Base-by-base conservation (phyloP, 75 land plant genomes). In the Sequoia sempervirens region DNA sequence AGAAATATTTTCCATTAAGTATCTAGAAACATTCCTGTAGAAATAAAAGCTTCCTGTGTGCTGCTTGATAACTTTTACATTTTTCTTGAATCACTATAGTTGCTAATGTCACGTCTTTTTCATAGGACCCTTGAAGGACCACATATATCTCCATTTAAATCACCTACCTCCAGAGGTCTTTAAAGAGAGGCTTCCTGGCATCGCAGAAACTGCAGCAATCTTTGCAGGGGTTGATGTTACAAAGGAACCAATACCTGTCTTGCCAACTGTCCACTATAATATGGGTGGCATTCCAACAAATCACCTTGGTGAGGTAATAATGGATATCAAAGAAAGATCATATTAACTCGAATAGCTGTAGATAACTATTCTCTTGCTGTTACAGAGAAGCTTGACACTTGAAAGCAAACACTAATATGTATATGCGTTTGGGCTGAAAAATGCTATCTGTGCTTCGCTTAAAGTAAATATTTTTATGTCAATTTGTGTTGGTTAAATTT, bases 271-370 rank as follows among this genome's bases (percentile, higher is more conserved):
- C 66, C 99, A 97, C 82, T 97, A 97, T 82, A 97, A 97, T 85
- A 97, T 95, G 99, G 97, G 97, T 88, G 99, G 97, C 74, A 94
- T 97, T 82, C 99, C 97, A 40, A 97, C 97, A n/a, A 97, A 93
- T 79, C 75, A 93, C 82, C 90, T 91, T 88, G 99, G 96, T 76
- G 97, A 97, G 99, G 99, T 97, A 89, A 30, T 72, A 61, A 41
- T 45, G 81, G 26, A 58, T 36, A n/a, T 43, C 26, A 80, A 28
- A 86, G 68, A 26, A 23, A 74, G 12, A 14, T 6, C 68, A 34
- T 15, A 23, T 1, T 26, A 68, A 68, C 28, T 20, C 4, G 10
- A 68, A n/a, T 68, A 68, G 32, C 28, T 68, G 8, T 2, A 28
- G 28, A 68, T 76, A 18, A 26, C 20, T 41, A 23, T 76, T 26